Conservation (phyloP, 441 rosid species). For the Pelargonium citronellum region DNA sequence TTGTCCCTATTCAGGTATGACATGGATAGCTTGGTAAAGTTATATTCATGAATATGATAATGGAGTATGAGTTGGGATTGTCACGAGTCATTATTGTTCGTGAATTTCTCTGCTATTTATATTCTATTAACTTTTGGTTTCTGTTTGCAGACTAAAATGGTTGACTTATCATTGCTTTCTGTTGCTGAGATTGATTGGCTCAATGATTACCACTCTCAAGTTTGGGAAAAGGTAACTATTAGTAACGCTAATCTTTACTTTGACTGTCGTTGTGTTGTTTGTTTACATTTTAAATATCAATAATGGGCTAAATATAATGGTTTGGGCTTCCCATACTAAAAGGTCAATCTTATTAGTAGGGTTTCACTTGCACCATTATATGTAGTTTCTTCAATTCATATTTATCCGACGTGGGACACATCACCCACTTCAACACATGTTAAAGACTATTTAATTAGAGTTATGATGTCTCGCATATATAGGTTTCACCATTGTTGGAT, state of each 20-base stretch:
- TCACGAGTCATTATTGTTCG: neutral
- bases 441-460: neutral
- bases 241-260: neutral
- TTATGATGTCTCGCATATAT: constrained; percentile 11
- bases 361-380: too few relatives aligned
- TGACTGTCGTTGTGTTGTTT: neutral
- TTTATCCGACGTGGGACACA: too few relatives aligned
- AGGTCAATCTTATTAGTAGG: too few relatives aligned
- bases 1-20: constrained; percentile 80
- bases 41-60: neutral
- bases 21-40: neutral
- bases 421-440: too few relatives aligned
- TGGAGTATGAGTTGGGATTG: neutral
- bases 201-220: constrained; percentile 68
- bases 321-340: too few relatives aligned
- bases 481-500: constrained; percentile 82
- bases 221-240: constrained; percentile 77
- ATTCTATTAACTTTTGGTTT: constrained; percentile 7
- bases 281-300: neutral
- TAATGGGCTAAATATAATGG: too few relatives aligned
- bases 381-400: too few relatives aligned
- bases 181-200: constrained; percentile 69
- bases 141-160: constrained; percentile 56
- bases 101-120: neutral
- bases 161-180: constrained; percentile 58